These are phyloP conservation scores for Aspergillus nidulans DNA, from an alignment of 495 filamentous ascomycete species.

Conservation along the genomic window DNA sequence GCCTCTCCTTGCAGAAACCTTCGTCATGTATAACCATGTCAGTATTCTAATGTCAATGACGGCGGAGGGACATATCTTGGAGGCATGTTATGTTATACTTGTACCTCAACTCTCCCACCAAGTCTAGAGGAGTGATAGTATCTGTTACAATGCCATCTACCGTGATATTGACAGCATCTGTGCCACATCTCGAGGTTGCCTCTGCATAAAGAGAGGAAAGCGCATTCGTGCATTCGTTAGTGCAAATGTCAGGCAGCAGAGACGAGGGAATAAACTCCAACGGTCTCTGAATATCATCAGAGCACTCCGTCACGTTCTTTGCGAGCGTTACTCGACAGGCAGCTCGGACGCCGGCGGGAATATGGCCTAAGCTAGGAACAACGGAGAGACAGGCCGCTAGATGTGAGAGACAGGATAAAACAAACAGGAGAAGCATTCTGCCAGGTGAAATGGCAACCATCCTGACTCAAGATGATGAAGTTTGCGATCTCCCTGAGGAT, in stretches of 20 bases:
- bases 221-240: background rate
- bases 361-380: background rate
- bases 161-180: background rate
- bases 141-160: background rate
- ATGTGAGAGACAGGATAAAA: too few relatives aligned
- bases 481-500: too few relatives aligned
- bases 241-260: background rate
- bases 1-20: background rate
- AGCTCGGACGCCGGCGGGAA: background rate
- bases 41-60: background rate
- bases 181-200: background rate
- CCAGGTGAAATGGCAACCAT: too few relatives aligned
- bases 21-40: background rate
- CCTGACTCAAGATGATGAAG: too few relatives aligned
- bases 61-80: background rate
- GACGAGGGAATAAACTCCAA: background rate
- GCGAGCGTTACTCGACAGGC: background rate
- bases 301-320: constrained; percentile 1
- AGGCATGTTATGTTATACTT: constrained; percentile 1
- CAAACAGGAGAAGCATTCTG: too few relatives aligned
- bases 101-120: background rate
- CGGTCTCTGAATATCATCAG: background rate
- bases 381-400: background rate
- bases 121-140: background rate
- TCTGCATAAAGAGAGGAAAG: background rate